These are phyloP conservation scores for Paramecium octaurelia DNA, from an alignment of 73 alveolate genomes.

Conservation along the genomic window DNA sequence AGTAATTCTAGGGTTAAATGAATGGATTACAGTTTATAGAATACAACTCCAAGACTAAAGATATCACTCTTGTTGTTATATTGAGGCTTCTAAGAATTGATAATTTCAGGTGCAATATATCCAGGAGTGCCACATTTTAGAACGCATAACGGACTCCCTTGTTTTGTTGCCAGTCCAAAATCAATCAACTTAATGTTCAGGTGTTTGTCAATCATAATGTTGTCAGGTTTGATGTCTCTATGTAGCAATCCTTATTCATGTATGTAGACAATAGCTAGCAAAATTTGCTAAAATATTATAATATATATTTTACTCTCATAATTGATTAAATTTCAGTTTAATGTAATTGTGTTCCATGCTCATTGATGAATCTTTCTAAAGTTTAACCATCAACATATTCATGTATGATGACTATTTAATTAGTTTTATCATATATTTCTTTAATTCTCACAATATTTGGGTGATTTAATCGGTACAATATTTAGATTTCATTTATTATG, in stretches of 20 bases:
- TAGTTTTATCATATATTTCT: not conserved
- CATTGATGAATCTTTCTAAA: not conserved
- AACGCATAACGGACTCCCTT: not conserved
- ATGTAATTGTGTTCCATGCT: not conserved
- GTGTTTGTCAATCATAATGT: conserved; percentile 53
- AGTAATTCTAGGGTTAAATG: not conserved
- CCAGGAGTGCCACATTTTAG: conserved; percentile 60
- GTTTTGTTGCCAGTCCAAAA: conserved; percentile 37
- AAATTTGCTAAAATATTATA: not conserved
- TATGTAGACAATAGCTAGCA: conserved; percentile 33
- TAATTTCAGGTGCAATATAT: conserved; percentile 61
- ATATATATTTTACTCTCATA: conserved; percentile 32
- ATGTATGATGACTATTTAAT: not conserved
- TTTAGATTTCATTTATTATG: conserved; percentile 11
- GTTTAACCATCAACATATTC: conserved; percentile 32
- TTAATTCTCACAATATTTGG: conserved; percentile 24
- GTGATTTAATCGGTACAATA: not conserved
- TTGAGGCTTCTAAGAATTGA: not conserved
- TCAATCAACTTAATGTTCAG: conserved; percentile 54
- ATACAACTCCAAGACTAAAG: conserved; percentile 19
- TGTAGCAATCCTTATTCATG: conserved; percentile 55
- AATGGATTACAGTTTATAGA: not conserved
- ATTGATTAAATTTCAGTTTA: not conserved
- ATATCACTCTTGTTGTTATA: not conserved
- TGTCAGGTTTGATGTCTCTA: conserved; percentile 63